Base-by-base conservation (phyloP, 2,329 filamentous ascomycete species). In the Rhexocercosporidium sp. region DNA sequence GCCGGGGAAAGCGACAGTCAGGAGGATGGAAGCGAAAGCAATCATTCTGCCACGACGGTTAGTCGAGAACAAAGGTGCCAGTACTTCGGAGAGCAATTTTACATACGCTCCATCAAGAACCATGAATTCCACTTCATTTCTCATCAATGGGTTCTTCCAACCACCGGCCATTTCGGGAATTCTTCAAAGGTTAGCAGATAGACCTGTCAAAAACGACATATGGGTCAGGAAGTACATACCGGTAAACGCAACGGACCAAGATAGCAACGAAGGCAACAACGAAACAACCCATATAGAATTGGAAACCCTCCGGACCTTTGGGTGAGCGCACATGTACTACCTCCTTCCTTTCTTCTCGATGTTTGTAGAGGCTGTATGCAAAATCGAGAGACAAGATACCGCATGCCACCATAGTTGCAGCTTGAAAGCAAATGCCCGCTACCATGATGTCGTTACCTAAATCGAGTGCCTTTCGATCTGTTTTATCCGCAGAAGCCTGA, bases 81-180 rank as follows among this genome's bases (percentile, higher is more conserved):
- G n/a, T 46, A 5, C 29, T 14, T 25, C 20, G 20, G n/a, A 49
- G 20, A 25, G 20, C 25, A 9, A 11, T 25, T 56, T n/a, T 20
- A 56, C 51, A 34, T 22, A 37, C 81, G 81, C 81, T 69, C 81
- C 79, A 73, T 90, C 87, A 27, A 90, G 81, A 16, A 86, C 82
- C 66, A 88, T 82, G 72, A 89, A 89, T 22, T 83, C 84, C 59
- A 81, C 78, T 78, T 90, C 80, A 75, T 88, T 82, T 71, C 87
- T 86, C 86, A 90, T 89, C 74, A 89, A 85, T n/a, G 80, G 73
- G 78, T 87, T 88, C n/a, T 84, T 85, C 87, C 87, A 90, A 22
- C 87, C 87, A 39, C 86, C 85, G 1, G 85, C 83, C 86, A 89
- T 88, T 75, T 89, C 87, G 1, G 83, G 84, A 60, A 89, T 62